phyloP scores from a whole-genome alignment of 495 filamentous ascomycete genomes.

The Neurospora tetraspora region DNA sequence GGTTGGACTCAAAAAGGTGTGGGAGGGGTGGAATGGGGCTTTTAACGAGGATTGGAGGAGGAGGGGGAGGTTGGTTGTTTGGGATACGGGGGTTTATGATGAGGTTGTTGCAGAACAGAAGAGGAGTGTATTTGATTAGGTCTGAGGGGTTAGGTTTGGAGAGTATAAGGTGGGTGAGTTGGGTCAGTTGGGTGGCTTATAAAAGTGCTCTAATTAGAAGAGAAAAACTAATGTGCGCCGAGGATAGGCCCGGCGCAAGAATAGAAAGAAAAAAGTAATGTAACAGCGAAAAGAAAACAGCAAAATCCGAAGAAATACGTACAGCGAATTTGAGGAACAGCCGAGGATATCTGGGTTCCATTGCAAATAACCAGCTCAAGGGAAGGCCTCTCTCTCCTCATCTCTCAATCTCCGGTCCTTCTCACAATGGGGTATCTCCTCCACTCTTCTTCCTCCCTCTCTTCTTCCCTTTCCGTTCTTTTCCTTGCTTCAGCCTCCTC shows the following conservation, averaged over 20 bases:
- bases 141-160: background rate
- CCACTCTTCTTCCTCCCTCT: background rate
- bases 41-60: conserved; percentile 86
- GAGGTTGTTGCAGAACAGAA: background rate
- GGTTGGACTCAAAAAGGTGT: conserved; percentile 46
- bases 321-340: background rate
- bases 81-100: conserved; percentile 37
- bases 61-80: conserved; percentile 78
- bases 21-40: conserved; percentile 67
- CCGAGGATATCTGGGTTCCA: background rate
- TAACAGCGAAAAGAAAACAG: background rate
- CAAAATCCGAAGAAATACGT: background rate
- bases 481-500: background rate
- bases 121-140: background rate
- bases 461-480: background rate
- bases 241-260: background rate
- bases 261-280: background rate
- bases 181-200: background rate
- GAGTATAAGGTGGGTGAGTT: background rate
- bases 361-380: background rate
- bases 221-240: background rate
- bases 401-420: background rate
- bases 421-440: background rate
- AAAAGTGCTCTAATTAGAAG: background rate
- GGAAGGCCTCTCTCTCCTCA: no score